phyloP scores from a whole-genome alignment of 441 rosid genomes.

The Francoa sonchifolia region DNA sequence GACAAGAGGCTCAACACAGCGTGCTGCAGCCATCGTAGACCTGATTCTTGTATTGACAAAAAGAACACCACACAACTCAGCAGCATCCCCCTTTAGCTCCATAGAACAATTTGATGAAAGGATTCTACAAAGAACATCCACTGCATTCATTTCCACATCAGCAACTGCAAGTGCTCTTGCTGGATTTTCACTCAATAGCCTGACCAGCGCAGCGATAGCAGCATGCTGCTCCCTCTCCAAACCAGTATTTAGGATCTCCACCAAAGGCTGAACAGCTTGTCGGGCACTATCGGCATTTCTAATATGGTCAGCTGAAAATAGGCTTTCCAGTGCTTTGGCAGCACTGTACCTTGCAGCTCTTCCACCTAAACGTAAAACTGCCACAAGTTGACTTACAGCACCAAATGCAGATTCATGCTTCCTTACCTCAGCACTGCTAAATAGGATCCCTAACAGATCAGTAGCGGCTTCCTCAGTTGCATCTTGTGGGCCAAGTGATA shows the following conservation, averaged over 20 bases:
- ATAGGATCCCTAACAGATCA: conserved; percentile 78
- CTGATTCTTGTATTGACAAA: conserved; percentile 90
- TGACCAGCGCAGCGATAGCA: conserved; percentile 93
- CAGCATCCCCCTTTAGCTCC: conserved; percentile 99
- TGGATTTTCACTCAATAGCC: conserved; percentile 91
- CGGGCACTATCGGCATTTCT: conserved; percentile 90
- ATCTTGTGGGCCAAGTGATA: conserved; percentile 97
- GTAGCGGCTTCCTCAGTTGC: conserved; percentile 99
- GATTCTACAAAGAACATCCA: conserved; percentile 96
- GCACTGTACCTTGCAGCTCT: conserved; percentile 96
- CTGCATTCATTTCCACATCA: conserved; percentile 98
- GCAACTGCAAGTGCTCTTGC: conserved; percentile 94
- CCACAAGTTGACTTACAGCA: conserved; percentile 93
- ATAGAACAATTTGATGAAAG: conserved; percentile 85
- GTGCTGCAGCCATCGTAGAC: conserved; percentile 98
- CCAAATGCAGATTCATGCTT: conserved; percentile 96
- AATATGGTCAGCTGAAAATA: conserved; percentile 92
- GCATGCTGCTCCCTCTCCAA: conserved; percentile 98
- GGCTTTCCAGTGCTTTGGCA: conserved; percentile 94
- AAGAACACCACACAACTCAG: conserved; percentile 94
- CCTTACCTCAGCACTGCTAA: conserved; percentile 87
- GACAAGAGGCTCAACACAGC: conserved; percentile 97
- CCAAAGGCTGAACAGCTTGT: conserved; percentile 98
- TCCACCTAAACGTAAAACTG: conserved; percentile 96
- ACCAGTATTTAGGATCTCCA: conserved; percentile 95